phyloP scores from a whole-genome alignment of 768 basidiomycete genomes.

The Pisolithus orientalis region DNA sequence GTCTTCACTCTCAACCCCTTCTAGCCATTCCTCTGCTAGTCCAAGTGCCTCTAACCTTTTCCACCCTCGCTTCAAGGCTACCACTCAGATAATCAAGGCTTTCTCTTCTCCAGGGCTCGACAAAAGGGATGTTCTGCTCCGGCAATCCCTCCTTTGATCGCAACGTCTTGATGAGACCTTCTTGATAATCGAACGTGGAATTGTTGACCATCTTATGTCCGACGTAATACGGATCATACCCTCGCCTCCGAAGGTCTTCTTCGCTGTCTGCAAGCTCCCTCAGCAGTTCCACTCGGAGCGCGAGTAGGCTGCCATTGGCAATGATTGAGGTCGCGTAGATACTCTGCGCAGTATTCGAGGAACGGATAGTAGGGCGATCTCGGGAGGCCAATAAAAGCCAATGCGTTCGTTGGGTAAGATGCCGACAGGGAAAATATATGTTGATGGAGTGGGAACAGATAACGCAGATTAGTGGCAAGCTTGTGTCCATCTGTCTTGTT shows the following conservation, averaged over 20 bases:
- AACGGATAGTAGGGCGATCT: no score
- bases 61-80: neutral
- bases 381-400: no score
- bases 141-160: constrained; percentile 27
- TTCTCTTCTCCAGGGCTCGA: constrained; percentile 43
- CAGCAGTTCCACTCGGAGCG: constrained; percentile 34
- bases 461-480: no score
- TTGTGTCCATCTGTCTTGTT: no score
- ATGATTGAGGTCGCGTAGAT: constrained; percentile 21
- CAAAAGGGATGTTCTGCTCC: constrained; percentile 37
- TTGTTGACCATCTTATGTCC: constrained; percentile 41
- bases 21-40: constrained; percentile 15
- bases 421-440: no score
- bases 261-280: constrained; percentile 37
- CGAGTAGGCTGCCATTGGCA: constrained; percentile 35
- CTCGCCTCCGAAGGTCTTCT: constrained; percentile 7
- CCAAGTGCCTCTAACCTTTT: neutral
- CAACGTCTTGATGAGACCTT: constrained; percentile 13
- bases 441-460: no score
- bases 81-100: neutral
- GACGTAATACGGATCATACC: constrained; percentile 1
- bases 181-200: constrained; percentile 35
- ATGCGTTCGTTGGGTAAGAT: no score
- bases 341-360: no score
- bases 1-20: no score